These are phyloP conservation scores for Colletotrichum ledebouriae DNA, from an alignment of 2,329 filamentous ascomycete genomes.

Conservation along the genomic window DNA sequence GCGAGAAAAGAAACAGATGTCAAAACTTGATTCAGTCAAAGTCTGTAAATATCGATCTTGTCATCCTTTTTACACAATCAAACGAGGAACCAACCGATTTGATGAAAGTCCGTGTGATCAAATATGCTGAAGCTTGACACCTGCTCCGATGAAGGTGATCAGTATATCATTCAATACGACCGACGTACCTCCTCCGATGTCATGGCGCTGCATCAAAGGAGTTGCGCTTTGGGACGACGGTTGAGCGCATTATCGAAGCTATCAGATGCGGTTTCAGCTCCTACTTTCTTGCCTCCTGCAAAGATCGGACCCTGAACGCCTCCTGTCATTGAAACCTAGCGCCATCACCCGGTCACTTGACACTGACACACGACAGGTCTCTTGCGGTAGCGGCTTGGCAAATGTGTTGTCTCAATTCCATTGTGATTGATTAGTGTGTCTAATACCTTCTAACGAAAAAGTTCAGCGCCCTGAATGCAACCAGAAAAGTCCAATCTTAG, in stretches of 20 bases:
- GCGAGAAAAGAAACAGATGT: too few species aligned
- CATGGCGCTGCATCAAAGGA: background rate
- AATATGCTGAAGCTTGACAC: too few species aligned
- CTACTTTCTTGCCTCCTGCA: background rate
- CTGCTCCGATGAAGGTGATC: too few species aligned
- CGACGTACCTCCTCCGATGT: background rate
- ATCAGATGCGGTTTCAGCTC: conserved; percentile 4
- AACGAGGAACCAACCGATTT: too few species aligned
- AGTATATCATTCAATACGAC: too few species aligned
- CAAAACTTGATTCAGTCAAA: too few species aligned
- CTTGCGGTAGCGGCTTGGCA: conserved; percentile 2
- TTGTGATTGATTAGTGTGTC: background rate
- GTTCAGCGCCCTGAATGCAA: conserved; percentile 16
- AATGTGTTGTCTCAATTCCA: background rate
- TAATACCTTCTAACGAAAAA: background rate
- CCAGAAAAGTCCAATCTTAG: conserved; percentile 7
- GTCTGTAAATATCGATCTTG: too few species aligned
- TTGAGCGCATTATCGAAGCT: background rate
- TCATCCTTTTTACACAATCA: too few species aligned
- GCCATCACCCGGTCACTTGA: conserved; percentile 10
- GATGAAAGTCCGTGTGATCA: too few species aligned
- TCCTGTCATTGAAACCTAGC: conserved; percentile 39
- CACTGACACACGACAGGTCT: conserved; percentile 31
- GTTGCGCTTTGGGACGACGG: background rate
- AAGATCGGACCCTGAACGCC: conserved; percentile 4